Percentiles rank a stretch among this genome's conserved stretches.
These are phyloP conservation scores for Chrysoporthe puriensis DNA, from an alignment of 2,329 filamentous ascomycete genomes.

Conservation along the genomic window DNA sequence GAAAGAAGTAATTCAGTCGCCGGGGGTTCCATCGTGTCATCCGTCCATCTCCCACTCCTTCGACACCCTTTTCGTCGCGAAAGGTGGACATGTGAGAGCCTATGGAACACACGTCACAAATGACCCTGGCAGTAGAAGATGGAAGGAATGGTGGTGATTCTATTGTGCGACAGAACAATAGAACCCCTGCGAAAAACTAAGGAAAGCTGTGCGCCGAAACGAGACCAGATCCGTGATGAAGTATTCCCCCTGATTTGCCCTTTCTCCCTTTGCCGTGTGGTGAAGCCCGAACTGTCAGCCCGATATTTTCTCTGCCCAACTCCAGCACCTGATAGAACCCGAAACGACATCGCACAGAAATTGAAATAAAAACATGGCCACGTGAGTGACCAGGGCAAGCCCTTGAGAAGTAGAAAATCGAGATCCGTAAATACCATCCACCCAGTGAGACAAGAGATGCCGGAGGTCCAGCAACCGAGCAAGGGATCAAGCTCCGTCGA, in stretches of 20 bases:
- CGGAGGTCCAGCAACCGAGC: background rate
- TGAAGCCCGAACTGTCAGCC: slow-evolving; percentile 13
- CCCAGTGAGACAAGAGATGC: background rate
- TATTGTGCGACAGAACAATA: background rate
- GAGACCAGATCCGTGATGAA: slow-evolving; percentile 13
- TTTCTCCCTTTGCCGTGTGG: slow-evolving; percentile 21
- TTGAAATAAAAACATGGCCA: slow-evolving; percentile 6
- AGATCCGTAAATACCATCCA: background rate
- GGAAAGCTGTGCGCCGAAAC: background rate
- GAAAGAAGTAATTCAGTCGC: slow-evolving; percentile 5
- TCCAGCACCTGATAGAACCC: slow-evolving; percentile 14
- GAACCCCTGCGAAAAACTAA: background rate
- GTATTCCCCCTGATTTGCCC: background rate
- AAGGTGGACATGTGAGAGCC: background rate
- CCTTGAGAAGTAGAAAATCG: slow-evolving; percentile 1
- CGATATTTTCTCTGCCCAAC: slow-evolving; percentile 1
- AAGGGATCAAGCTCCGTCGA: too few relatives aligned
- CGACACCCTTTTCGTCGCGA: background rate
- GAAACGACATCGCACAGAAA: slow-evolving; percentile 16
- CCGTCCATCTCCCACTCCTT: background rate
- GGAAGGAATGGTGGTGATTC: background rate
- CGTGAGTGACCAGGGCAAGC: slow-evolving; percentile 2
- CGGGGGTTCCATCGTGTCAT: background rate
- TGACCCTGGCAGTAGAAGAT: slow-evolving; percentile 7
- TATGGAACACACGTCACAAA: slow-evolving; percentile 6